phyloP scores from a whole-genome alignment of 495 filamentous ascomycete species.

The Penicillium atrosanguineum region DNA sequence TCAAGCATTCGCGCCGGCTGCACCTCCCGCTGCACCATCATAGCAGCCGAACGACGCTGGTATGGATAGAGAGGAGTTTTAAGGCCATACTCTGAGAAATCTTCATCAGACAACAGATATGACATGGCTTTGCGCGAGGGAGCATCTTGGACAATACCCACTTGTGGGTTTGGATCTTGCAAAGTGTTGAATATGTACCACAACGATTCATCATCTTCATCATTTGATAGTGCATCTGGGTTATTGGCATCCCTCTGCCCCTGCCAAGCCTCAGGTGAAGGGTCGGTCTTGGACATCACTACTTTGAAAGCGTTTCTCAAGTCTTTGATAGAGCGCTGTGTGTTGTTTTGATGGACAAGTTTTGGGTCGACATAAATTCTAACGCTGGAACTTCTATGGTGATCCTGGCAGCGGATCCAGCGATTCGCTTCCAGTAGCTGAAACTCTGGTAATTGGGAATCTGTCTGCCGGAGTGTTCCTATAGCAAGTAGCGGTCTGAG shows the following conservation, averaged over 20 bases:
- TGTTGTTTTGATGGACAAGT: constrained; percentile 57
- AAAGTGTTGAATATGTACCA: constrained; percentile 87
- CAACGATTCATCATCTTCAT: constrained; percentile 56
- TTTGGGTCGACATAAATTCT: constrained; percentile 67
- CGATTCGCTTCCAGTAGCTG: constrained; percentile 22
- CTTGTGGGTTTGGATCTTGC: constrained; percentile 63
- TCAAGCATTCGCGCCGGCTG: constrained; percentile 65
- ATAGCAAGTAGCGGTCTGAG: constrained; percentile 9
- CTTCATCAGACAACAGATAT: constrained; percentile 48
- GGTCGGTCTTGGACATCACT: constrained; percentile 58
- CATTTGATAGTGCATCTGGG: background rate
- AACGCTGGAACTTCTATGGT: constrained; percentile 24
- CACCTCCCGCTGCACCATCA: constrained; percentile 82
- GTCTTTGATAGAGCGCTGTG: constrained; percentile 35
- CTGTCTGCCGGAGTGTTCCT: constrained; percentile 3
- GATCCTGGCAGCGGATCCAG: constrained; percentile 31
- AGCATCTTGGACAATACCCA: constrained; percentile 49
- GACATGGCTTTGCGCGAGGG: constrained; percentile 61
- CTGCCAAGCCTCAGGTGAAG: constrained; percentile 53
- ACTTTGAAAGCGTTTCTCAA: constrained; percentile 45
- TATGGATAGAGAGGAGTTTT: constrained; percentile 70
- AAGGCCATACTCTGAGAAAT: constrained; percentile 54
- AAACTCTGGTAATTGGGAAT: constrained; percentile 24
- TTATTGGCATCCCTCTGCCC: constrained; percentile 26
- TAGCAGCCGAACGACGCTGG: constrained; percentile 76